These are phyloP conservation scores for Neurospora sp. DNA, from an alignment of 2,329 filamentous ascomycete species.

Conservation along the genomic window DNA sequence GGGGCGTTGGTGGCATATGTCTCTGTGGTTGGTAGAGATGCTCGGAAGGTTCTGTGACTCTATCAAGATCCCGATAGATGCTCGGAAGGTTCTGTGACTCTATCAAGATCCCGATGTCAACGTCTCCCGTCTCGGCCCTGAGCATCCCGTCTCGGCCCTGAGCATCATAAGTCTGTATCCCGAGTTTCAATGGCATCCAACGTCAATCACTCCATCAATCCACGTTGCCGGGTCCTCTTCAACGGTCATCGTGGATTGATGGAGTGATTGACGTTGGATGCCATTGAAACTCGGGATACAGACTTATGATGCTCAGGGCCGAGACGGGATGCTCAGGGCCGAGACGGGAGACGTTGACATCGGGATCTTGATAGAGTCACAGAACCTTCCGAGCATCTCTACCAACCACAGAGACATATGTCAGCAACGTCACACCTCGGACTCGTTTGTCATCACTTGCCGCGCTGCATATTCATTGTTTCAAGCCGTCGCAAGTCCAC, in stretches of 20 bases:
- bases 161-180: too few species aligned
- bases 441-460: background rate
- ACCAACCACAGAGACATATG: background rate
- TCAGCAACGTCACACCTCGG: background rate
- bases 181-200: too few species aligned
- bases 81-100: too few species aligned
- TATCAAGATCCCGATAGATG: too few species aligned
- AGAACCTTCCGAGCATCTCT: background rate
- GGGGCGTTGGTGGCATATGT: too few species aligned
- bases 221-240: background rate
- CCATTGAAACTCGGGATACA: background rate
- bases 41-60: too few species aligned
- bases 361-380: background rate
- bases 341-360: background rate
- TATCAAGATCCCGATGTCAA: too few species aligned
- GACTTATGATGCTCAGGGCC: background rate
- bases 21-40: too few species aligned
- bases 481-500: background rate
- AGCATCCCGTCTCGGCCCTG: too few species aligned
- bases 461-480: background rate
- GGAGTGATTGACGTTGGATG: background rate
- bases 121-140: too few species aligned
- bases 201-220: too few species aligned
- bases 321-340: background rate
- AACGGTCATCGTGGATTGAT: background rate